Evolutionary conservation across 2,329 filamentous ascomycete species (phyloP).

Genomic region (Xylariaceae sp.): DNA sequence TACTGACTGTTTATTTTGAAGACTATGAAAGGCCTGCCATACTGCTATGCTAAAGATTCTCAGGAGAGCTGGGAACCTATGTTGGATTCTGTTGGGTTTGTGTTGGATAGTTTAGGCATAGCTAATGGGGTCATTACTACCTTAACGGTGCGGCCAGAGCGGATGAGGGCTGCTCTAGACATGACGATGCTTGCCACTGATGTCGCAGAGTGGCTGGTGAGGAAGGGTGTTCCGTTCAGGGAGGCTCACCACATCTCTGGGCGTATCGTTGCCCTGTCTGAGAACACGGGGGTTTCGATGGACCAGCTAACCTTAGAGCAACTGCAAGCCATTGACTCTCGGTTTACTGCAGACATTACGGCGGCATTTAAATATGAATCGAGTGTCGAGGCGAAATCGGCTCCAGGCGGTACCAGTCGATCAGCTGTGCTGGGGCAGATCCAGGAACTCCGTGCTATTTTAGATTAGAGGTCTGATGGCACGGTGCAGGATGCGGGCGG

Average conservation of each 20-base stretch:
- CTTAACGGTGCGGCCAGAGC: slow-evolving; percentile 69
- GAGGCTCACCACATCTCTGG: slow-evolving; percentile 85
- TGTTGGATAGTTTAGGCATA: slow-evolving; percentile 81
- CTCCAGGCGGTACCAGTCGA: slow-evolving; percentile 74
- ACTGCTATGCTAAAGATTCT: slow-evolving; percentile 81
- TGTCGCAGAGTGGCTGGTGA: slow-evolving; percentile 69
- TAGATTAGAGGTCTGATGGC: slow-evolving; percentile 23
- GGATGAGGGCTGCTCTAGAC: slow-evolving; percentile 80
- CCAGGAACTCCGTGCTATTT: slow-evolving; percentile 9
- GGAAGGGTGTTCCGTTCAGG: slow-evolving; percentile 77
- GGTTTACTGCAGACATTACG: slow-evolving; percentile 71
- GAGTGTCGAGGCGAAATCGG: slow-evolving; percentile 78
- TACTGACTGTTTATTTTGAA: slow-evolving; percentile 36
- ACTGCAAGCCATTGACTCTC: slow-evolving; percentile 69
- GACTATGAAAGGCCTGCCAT: slow-evolving; percentile 67
- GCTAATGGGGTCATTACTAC: slow-evolving; percentile 81
- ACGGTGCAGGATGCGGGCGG: slow-evolving; percentile 24
- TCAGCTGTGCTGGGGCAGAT: slow-evolving; percentile 68
- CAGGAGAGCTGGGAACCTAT: slow-evolving; percentile 86
- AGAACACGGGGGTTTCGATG: slow-evolving; percentile 71
- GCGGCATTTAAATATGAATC: slow-evolving; percentile 82
- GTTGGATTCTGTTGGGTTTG: slow-evolving; percentile 81
- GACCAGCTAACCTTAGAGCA: slow-evolving; percentile 72
- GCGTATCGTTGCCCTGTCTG: slow-evolving; percentile 73
- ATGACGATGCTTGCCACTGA: slow-evolving; percentile 83